These are phyloP conservation scores for Hypsizygus ulmarius DNA, from an alignment of 1,284 basidiomycete species.

Conservation along the genomic window DNA sequence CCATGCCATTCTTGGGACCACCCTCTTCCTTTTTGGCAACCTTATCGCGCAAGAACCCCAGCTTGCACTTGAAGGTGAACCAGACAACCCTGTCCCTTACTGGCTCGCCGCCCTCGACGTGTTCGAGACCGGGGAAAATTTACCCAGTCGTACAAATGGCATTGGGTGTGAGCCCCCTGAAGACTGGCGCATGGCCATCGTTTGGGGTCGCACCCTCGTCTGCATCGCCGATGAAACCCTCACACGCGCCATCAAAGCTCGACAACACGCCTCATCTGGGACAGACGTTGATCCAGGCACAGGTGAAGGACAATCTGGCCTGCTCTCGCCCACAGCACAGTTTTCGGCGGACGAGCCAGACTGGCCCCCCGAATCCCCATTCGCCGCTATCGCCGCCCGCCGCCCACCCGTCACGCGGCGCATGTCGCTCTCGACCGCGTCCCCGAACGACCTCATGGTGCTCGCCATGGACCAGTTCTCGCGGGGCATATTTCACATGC, in stretches of 20 bases:
- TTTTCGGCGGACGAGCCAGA: constrained; percentile 38
- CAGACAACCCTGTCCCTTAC: constrained; percentile 47
- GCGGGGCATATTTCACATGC: constrained; percentile 68
- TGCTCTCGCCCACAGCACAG: constrained; percentile 10
- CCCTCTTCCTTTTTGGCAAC: constrained; percentile 60
- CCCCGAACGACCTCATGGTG: constrained; percentile 39
- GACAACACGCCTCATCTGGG: background rate
- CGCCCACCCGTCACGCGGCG: constrained; percentile 53
- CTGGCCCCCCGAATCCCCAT: constrained; percentile 53
- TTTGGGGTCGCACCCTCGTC: constrained; percentile 63
- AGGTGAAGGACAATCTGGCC: too few species aligned
- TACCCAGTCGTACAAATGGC: constrained; percentile 46
- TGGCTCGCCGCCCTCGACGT: constrained; percentile 65
- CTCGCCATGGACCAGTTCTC: constrained; percentile 66
- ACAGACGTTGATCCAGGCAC: constrained; percentile 14
- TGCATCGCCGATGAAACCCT: constrained; percentile 52
- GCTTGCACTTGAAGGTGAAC: constrained; percentile 52
- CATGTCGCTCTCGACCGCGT: constrained; percentile 42
- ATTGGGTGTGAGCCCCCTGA: constrained; percentile 35
- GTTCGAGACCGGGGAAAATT: constrained; percentile 62
- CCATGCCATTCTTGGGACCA: constrained; percentile 59
- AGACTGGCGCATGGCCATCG: constrained; percentile 66
- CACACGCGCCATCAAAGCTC: constrained; percentile 23
- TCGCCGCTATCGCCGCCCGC: constrained; percentile 47
- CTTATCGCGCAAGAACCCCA: constrained; percentile 50